Base-by-base conservation (phyloP, 1,139 yeast genomes). In the Tardiomyces depauwii region DNA sequence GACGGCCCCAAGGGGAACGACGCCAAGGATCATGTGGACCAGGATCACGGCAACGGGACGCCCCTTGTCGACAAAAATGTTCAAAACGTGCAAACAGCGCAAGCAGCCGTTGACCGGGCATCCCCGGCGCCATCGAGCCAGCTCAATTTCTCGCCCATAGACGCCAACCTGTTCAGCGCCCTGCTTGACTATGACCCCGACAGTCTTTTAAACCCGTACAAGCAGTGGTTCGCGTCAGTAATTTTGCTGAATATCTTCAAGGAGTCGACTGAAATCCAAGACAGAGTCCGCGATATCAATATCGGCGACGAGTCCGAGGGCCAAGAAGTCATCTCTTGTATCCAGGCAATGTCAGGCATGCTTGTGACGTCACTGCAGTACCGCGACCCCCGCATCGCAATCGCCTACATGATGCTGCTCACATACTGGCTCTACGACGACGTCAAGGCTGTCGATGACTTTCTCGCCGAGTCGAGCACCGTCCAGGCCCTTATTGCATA, bases 381-480 rank as follows among this genome's bases (percentile, higher is more conserved):
- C 42, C 66, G 71, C 36, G 96, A 89, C 59, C 81, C 86, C 2
- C 73, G 96, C 52, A 77, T 87, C 6, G 74, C 95, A 0, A 74
- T 86, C 45, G 86, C 91, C 0, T 89, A 88, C 54, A 64, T 86
- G 44, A 82, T 84, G 79, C 69, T 91, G 14, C 68, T 93, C 41
- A 75, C 82, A 0, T 71, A 72, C 16, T 86, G 95, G 93, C 63
- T 87, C 39, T 89, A 72, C 66, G 96, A 85, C 54, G 88, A 88
- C 59, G 71, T 76, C 18, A 68, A 70, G 2, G 88, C 94, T 0
- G 91, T 85, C 0, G 73, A 84, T 56, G 91, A 82, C 52, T 83
- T 93, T 53, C 66, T 89, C 43, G 71, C 75, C 23, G 95, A 88
- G 49, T 61, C 77, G 0, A 73, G 91, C 0, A 74, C 76, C 14